phyloP scores from a whole-genome alignment of 2,329 filamentous ascomycete genomes.

The Trichoderma koningiopsis region DNA sequence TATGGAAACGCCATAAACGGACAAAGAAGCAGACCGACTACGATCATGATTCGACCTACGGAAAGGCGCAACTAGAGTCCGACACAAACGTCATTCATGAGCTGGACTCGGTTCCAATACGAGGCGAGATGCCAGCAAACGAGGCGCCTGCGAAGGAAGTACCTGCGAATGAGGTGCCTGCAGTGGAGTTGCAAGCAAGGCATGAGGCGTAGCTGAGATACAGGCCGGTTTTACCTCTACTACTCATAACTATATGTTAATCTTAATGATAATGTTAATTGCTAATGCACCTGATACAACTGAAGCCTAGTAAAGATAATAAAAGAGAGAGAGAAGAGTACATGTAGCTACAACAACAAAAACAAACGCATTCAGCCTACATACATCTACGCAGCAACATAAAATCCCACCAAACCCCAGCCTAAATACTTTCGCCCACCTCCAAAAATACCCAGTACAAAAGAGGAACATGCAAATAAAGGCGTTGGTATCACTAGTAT shows the following conservation, averaged over 20 bases:
- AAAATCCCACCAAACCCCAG: neutral
- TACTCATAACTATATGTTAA: too few relatives aligned
- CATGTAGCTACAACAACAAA: neutral
- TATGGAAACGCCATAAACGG: neutral
- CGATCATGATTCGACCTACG: neutral
- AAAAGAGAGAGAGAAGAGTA: neutral
- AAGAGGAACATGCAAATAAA: neutral
- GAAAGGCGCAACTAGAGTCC: neutral
- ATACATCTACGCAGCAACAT: neutral
- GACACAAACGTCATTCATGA: neutral
- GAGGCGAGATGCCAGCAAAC: neutral
- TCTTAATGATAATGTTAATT: too few relatives aligned
- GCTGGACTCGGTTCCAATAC: neutral
- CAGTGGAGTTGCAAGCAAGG: neutral
- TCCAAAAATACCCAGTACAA: neutral
- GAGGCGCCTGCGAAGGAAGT: neutral
- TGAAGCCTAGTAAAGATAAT: too few relatives aligned
- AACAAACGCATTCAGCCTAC: neutral
- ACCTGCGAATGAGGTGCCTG: neutral
- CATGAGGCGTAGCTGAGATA: neutral
- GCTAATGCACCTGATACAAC: too few relatives aligned
- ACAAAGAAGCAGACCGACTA: neutral
- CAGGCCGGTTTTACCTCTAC: neutral
- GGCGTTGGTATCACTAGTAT: neutral
- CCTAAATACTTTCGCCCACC: neutral